phyloP scores from a whole-genome alignment of 176 grass and related monocot species.

The Musa schizocarpa region DNA sequence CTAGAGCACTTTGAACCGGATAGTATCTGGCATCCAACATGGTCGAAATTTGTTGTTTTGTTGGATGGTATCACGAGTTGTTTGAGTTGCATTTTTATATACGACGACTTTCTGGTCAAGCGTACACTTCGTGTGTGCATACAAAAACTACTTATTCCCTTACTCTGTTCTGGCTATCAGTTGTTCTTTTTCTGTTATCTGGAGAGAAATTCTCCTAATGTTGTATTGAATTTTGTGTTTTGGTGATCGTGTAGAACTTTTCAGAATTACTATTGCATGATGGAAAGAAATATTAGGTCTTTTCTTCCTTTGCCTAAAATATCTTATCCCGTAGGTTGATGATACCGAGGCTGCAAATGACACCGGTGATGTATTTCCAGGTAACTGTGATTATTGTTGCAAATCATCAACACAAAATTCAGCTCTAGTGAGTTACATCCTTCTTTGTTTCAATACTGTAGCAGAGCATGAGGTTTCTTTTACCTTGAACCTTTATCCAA shows the following conservation, averaged over 20 bases:
- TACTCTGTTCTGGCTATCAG: neutral
- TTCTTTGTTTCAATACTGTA: constrained; percentile 13
- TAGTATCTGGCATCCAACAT: neutral
- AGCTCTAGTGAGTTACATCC: constrained; percentile 13
- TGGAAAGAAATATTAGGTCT: neutral
- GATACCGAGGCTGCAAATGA: neutral
- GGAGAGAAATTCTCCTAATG: too few relatives aligned
- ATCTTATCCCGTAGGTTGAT: neutral
- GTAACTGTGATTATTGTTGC: constrained; percentile 20
- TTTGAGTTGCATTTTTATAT: neutral
- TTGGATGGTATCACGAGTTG: too few relatives aligned
- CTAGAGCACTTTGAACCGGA: neutral
- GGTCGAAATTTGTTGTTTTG: neutral
- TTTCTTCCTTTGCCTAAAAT: neutral
- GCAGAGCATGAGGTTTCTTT: constrained; percentile 92
- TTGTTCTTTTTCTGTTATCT: neutral
- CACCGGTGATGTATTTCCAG: neutral
- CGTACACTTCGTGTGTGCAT: neutral
- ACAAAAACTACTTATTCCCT: neutral
- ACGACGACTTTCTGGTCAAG: neutral
- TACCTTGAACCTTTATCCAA: constrained; percentile 70
- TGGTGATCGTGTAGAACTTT: neutral
- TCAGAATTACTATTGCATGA: neutral
- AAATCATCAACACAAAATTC: constrained; percentile 2
- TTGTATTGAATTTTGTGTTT: neutral